Conservation (phyloP, 2,329 filamentous ascomycete species). For the Thelonectria rubi region DNA sequence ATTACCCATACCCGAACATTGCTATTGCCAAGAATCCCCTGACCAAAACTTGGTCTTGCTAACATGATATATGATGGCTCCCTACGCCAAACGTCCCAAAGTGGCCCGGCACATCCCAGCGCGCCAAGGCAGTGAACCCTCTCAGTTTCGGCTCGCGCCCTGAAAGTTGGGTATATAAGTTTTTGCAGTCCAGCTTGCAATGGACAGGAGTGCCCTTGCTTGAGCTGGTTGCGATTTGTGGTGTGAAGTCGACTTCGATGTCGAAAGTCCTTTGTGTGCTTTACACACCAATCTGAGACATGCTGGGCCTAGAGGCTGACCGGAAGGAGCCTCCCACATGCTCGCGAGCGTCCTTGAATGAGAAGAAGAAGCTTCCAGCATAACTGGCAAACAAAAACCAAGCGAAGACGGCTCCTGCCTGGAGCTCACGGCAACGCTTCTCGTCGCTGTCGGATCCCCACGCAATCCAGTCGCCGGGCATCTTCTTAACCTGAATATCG, state of each 20-base stretch:
- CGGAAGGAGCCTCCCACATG: constrained; percentile 54
- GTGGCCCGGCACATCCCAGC: constrained; percentile 8
- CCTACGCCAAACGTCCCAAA: constrained; percentile 20
- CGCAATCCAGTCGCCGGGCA: constrained; percentile 63
- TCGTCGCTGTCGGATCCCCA: constrained; percentile 67
- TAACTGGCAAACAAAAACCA: constrained; percentile 79
- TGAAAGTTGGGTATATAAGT: constrained; percentile 5
- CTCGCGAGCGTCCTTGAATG: constrained; percentile 61
- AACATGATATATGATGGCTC: constrained; percentile 20
- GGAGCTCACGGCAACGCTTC: constrained; percentile 78
- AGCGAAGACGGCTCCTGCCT: constrained; percentile 78
- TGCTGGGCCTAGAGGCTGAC: constrained; percentile 56
- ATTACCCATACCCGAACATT: constrained; percentile 31
- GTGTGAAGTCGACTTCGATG: constrained; percentile 1
- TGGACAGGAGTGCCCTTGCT: not conserved
- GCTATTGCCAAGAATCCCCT: constrained; percentile 21
- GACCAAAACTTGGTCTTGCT: constrained; percentile 19
- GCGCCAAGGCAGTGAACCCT: constrained; percentile 15
- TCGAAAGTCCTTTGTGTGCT: not conserved
- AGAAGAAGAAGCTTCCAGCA: constrained; percentile 64
- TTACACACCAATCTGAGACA: constrained; percentile 66
- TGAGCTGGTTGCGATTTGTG: not conserved
- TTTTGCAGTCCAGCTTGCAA: not conserved
- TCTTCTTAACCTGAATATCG: constrained; percentile 51
- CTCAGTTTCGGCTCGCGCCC: constrained; percentile 7